Base-by-base conservation (phyloP, 768 basidiomycete genomes). In the Sporobolomyces roseus region DNA sequence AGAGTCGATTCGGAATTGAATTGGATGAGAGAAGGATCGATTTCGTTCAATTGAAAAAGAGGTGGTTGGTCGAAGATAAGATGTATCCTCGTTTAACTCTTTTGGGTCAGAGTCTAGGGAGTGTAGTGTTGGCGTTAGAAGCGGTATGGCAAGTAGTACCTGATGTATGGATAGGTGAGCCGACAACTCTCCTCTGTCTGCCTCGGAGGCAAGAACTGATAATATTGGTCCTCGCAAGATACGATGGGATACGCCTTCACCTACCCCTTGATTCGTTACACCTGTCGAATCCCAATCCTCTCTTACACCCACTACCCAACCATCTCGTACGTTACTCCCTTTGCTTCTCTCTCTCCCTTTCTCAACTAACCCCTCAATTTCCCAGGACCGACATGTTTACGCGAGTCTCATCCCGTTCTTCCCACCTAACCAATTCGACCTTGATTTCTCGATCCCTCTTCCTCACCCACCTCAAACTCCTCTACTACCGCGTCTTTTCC, bases 201-300 rank as follows among this genome's bases (percentile, higher is more conserved):
- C n/a, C n/a, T n/a, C n/a, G n/a, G n/a, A n/a, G n/a, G 30, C 63
- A 66, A 65, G 73, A 30, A 70, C 41, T 41, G 41, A 41, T 41
- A 10, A 10, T 19, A 63, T 21, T 30, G 41, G 17, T 41, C 41
- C 49, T 29, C 73, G n/a, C n/a, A n/a, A 96, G 94, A 99, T 77
- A 91, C 93, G 0, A 98, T 98, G 93, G 96, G 96, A 33, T 96
- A 93, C 74, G 92, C 93, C 0, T 97, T 97, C 77, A 91, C 91
- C 2, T 92, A 90, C 78, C 91, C 88, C 23, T 80, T 89, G 35
- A 86, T 93, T 12, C 79, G 84, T 1, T 79, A 85, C 59, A 75
- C 94, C 2, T 46, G n/a, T 25, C 21, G 53, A 25, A 83, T 85
- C 21, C 79, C 79, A 0, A 83, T 94, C 29, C 92, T 89, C 13